Conservation (phyloP, 139 green algal genomes). For the Micractinium conductrix region DNA sequence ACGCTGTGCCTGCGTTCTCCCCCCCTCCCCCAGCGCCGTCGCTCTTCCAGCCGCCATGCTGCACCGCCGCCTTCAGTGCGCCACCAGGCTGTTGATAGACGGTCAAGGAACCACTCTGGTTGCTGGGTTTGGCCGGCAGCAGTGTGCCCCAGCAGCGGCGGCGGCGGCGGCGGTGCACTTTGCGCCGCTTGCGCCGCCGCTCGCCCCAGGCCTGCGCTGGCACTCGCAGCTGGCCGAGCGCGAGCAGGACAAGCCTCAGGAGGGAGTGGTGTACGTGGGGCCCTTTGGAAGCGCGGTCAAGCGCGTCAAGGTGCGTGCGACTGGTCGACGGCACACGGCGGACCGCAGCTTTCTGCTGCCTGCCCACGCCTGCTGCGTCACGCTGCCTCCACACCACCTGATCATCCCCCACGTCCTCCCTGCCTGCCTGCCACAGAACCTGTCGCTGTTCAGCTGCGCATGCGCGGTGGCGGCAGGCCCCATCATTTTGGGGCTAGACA, state of each 20-base stretch:
- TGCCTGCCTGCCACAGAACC: constrained; percentile 34
- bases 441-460: constrained; percentile 61
- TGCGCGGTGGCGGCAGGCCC: constrained; percentile 46
- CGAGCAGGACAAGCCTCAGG: not conserved
- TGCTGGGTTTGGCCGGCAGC: not conserved
- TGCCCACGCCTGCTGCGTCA: not conserved
- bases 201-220: not conserved
- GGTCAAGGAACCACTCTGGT: not conserved
- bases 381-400: not conserved
- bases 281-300: constrained; percentile 29
- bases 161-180: not conserved
- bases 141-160: not conserved
- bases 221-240: constrained; percentile 12
- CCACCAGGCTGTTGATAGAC: not conserved
- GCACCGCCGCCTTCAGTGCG: not conserved
- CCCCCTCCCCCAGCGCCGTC: not conserved
- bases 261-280: constrained; percentile 13
- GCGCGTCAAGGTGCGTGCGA: constrained; percentile 32
- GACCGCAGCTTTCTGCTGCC: not conserved
- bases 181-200: not conserved
- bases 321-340: not conserved
- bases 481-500: constrained; percentile 49
- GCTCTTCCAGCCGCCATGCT: not conserved
- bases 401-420: no score
- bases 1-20: no score